Base-by-base conservation (phyloP, 257 asterid species). In the Buddleja alternifolia region DNA sequence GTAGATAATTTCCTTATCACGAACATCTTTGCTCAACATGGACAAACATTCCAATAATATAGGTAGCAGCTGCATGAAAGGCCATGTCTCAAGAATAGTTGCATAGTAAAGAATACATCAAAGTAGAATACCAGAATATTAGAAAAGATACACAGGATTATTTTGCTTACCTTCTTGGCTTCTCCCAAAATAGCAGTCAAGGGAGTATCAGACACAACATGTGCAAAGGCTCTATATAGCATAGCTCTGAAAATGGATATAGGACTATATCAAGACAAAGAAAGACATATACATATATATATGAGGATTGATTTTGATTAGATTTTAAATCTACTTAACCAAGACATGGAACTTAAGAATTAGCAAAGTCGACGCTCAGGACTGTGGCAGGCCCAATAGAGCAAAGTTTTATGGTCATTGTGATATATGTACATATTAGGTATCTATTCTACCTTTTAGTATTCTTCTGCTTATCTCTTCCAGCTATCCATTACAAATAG, bases 171-270 rank as follows among this genome's bases (percentile, higher is more conserved):
- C 95, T 80, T 86, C 72, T 81, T 82, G 80, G 97, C 88, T 61
- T 89, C 97, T 57, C 85, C 78, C 78, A 94, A 47, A 73, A 91
- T 70, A 77, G 92, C 97, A 48, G 79, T 69, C 67, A 82, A 73
- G 16, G 99, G 99, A 78, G 97, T 73, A 78, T 85, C 86, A 10
- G 85, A 77, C 37, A 91, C 81, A 66, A 94, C 68, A 66, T 94
- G 93, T 21, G 96, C 92, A 72, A 84, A 73, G 48, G 96, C 91
- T 70, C 90, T 80, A 67, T 77, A 80, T 29, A 89, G 86, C 92
- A 94, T 85, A 62, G 83, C 82, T 77, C 98, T 93, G 90, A 64
- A 71, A 78, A 72, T 11, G 61, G 61, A 75, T 42, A 60, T 36
- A 51, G 57, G 46, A 53, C 36, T 25, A 46, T 62, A 70, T 75